Conservation (phyloP, 176 grass and related monocot species). For the Musa acuminata region DNA sequence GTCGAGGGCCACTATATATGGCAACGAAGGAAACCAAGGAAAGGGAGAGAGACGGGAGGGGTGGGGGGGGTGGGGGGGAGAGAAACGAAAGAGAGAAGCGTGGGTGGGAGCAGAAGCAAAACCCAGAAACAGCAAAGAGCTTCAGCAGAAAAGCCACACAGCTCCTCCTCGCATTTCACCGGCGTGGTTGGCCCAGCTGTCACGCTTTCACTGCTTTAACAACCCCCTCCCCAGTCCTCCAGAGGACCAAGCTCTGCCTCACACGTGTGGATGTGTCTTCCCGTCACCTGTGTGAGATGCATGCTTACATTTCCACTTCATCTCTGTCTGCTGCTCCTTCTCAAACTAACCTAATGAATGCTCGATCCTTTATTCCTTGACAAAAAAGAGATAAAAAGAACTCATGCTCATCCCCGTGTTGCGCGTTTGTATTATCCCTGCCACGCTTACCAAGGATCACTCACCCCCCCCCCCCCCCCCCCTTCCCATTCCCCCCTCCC, state of each 20-base stretch:
- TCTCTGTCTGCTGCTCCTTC: slow-evolving; percentile 9
- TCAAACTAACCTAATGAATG: not conserved
- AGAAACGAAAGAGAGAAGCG: not conserved
- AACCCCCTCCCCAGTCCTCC: not conserved
- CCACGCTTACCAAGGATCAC: not conserved
- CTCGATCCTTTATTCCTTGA: not conserved
- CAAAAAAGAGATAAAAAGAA: slow-evolving; percentile 5
- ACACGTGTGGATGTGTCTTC: slow-evolving; percentile 13
- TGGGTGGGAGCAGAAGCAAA: not conserved
- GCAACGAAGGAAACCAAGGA: not conserved
- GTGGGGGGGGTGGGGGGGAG: not conserved
- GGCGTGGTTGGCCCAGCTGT: not conserved
- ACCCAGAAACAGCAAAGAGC: not conserved
- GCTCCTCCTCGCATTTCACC: not conserved
- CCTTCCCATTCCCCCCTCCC: not conserved
- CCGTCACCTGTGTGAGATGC: not conserved
- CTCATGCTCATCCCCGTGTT: not conserved
- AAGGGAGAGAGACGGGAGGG: not conserved
- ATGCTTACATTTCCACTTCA: not conserved
- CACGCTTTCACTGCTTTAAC: not conserved
- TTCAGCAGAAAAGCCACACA: not conserved
- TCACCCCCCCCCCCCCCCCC: not conserved
- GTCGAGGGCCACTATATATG: not conserved
- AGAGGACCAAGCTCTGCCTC: not conserved
- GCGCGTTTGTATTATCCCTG: not conserved